A percentile compares a stretch with the other conserved stretches of the same genome.
Conservation (phyloP, 2,329 filamentous ascomycete species). For the Phialocephala subalpina region DNA sequence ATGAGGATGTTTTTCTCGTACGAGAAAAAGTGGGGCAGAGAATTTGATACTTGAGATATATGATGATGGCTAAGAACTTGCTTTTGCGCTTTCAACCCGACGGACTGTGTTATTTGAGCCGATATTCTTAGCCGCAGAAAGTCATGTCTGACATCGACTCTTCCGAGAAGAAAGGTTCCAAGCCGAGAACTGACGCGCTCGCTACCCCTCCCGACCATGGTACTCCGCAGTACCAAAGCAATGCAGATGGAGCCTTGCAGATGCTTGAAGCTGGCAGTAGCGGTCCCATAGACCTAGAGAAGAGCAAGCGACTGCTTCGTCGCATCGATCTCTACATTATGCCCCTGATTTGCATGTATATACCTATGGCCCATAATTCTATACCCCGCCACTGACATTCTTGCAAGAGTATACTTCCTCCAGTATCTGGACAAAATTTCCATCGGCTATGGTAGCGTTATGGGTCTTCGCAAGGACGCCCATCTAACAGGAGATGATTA, state of each 20-base stretch:
- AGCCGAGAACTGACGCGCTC: neutral
- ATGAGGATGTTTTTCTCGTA: neutral
- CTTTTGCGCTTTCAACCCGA: neutral
- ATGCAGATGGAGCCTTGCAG: conserved; percentile 20
- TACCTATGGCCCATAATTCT: neutral
- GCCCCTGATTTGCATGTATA: conserved; percentile 19
- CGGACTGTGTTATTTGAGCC: neutral
- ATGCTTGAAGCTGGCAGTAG: conserved; percentile 13
- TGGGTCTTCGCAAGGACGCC: conserved; percentile 61
- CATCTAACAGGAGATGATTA: conserved; percentile 58
- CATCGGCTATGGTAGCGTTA: conserved; percentile 60
- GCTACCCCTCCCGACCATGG: neutral
- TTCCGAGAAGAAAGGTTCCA: neutral
- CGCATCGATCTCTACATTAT: conserved; percentile 21
- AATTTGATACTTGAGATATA: neutral
- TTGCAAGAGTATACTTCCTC: conserved; percentile 11
- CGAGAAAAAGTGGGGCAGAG: neutral
- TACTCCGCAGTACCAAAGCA: conserved; percentile 1
- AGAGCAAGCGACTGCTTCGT: conserved; percentile 25
- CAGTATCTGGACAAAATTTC: conserved; percentile 18
- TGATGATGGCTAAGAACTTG: neutral
- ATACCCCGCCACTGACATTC: neutral
- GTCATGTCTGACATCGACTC: neutral
- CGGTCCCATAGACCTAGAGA: conserved; percentile 17
- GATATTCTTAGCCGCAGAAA: neutral